Conservation (phyloP, 495 filamentous ascomycete species). For the Bacidia rubella region DNA sequence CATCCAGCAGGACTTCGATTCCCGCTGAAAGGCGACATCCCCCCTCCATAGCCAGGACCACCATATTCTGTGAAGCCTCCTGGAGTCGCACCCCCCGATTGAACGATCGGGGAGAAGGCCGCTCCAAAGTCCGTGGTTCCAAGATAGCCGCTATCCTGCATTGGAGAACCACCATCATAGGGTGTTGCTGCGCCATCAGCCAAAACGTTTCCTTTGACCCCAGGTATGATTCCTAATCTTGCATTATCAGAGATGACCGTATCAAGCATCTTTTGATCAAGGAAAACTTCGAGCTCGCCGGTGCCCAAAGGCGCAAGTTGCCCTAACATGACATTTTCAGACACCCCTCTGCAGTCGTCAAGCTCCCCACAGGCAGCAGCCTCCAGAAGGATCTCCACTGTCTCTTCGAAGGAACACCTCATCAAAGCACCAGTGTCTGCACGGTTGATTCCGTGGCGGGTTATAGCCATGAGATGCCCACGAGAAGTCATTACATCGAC, state of each 20-base stretch:
- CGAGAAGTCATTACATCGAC: slow-evolving; percentile 97
- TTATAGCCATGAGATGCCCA: slow-evolving; percentile 86
- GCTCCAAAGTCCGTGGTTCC: slow-evolving; percentile 68
- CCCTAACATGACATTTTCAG: slow-evolving; percentile 96
- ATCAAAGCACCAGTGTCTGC: slow-evolving; percentile 96
- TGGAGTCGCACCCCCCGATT: slow-evolving; percentile 58
- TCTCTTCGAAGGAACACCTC: slow-evolving; percentile 99
- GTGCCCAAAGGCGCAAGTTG: slow-evolving; percentile 94
- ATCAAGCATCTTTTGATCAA: slow-evolving; percentile 90
- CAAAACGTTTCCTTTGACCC: slow-evolving; percentile 51
- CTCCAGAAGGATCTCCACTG: slow-evolving; percentile 92
- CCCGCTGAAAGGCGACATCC: slow-evolving; percentile 51
- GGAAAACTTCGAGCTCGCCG: slow-evolving; percentile 79
- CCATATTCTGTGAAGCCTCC: slow-evolving; percentile 59
- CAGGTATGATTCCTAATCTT: slow-evolving; percentile 61
- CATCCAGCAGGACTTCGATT: slow-evolving; percentile 56
- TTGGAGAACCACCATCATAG: slow-evolving; percentile 83
- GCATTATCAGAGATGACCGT: slow-evolving; percentile 86
- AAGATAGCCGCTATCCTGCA: slow-evolving; percentile 63
- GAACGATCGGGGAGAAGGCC: slow-evolving; percentile 78
- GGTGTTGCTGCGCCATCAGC: slow-evolving; percentile 83
- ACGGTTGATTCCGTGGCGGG: slow-evolving; percentile 95
- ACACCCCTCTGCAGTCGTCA: slow-evolving; percentile 94
- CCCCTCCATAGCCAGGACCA: slow-evolving; percentile 36
- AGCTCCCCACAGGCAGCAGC: slow-evolving; percentile 88